These are phyloP conservation scores for Polysphondylium violaceum DNA, from an alignment of 78 protist genomes.

Conservation along the genomic window DNA sequence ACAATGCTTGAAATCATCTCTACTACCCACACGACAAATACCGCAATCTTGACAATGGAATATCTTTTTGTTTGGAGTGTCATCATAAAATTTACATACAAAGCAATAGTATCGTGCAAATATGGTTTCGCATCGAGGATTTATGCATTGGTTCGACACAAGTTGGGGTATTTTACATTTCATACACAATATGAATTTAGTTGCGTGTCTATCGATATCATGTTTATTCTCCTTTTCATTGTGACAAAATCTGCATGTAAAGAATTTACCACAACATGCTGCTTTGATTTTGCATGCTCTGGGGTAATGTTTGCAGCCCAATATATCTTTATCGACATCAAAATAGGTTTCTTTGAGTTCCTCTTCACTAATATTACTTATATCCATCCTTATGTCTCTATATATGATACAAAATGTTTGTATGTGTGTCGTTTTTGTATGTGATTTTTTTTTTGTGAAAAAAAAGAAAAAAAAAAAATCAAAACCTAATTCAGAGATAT, in stretches of 20 bases:
- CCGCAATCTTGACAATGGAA: conserved; percentile 53
- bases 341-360: too few species aligned
- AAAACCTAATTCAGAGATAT: background rate
- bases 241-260: conserved; percentile 73
- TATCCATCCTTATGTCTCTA: background rate
- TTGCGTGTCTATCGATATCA: conserved; percentile 64
- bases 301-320: conserved; percentile 75
- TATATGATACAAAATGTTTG: background rate
- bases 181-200: conserved; percentile 60
- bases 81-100: conserved; percentile 60
- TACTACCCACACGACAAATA: conserved; percentile 48
- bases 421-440: background rate
- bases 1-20: conserved; percentile 37
- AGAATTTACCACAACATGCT: conserved; percentile 53
- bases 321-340: conserved; percentile 3
- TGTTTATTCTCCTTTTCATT: conserved; percentile 22
- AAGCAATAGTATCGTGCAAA: conserved; percentile 51
- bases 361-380: background rate
- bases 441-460: too few species aligned
- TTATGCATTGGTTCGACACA: conserved; percentile 43
- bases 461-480: too few species aligned
- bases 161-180: conserved; percentile 41
- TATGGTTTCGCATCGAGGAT: background rate
- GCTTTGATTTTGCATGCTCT: conserved; percentile 53
- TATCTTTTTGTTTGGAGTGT: conserved; percentile 16